Evolutionary conservation across 257 asterid species (phyloP).

Genomic region (Solanum verrucosum): DNA sequence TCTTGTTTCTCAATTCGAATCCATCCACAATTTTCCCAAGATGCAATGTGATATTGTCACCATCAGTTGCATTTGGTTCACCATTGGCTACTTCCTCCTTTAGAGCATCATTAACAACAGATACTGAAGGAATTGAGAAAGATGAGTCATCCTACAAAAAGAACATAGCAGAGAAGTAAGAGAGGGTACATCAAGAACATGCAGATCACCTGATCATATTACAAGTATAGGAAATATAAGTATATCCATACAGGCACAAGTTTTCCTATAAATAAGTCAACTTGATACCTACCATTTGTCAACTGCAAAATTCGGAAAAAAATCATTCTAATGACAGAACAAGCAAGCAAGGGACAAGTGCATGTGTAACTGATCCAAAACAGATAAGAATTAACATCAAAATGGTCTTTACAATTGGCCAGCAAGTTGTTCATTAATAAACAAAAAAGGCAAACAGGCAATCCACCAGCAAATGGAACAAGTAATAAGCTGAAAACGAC

Average conservation of each 20-base stretch:
- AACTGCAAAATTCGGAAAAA: neutral
- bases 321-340: neutral
- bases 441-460: neutral
- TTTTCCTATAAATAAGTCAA: neutral
- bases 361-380: neutral
- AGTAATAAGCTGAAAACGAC: neutral
- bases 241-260: neutral
- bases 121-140: slow-evolving; percentile 30
- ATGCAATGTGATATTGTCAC: slow-evolving; percentile 33
- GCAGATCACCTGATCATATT: neutral
- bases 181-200: neutral
- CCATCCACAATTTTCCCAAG: slow-evolving; percentile 53
- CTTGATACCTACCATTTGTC: neutral
- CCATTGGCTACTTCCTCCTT: slow-evolving; percentile 30
- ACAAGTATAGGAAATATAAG: neutral
- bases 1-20: slow-evolving; percentile 51
- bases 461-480: neutral
- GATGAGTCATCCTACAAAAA: slow-evolving; percentile 50
- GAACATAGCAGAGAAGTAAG: slow-evolving; percentile 1
- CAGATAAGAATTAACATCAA: neutral
- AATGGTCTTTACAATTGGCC: neutral
- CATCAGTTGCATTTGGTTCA: slow-evolving; percentile 39
- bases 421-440: neutral
- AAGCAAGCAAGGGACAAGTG: neutral
- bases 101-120: slow-evolving; percentile 18